Percentiles rank a stretch among this genome's conserved stretches.
Conservation (phyloP, 106 monocot species). For the Apostasia ramifera region DNA sequence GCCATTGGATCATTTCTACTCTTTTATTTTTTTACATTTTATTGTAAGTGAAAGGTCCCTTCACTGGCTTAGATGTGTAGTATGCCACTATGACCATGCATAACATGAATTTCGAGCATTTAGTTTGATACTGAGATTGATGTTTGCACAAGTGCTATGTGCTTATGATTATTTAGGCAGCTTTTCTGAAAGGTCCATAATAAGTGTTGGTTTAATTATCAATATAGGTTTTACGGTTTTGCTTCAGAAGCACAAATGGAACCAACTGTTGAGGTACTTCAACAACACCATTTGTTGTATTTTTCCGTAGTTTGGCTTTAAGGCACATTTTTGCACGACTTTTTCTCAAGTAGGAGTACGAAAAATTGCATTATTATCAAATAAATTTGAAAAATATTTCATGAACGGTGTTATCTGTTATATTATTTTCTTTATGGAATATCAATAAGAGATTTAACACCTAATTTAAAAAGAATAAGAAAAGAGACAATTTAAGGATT, state of each 20-base stretch:
- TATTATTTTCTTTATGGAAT: no score
- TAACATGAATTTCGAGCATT: not conserved
- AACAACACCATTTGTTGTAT: not conserved
- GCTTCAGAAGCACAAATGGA: constrained; percentile 83
- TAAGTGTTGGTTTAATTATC: not conserved
- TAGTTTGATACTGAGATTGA: no score
- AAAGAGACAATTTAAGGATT: no score
- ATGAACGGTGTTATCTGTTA: no score
- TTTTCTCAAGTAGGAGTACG: no score
- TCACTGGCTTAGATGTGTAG: not conserved
- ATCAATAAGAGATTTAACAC: no score
- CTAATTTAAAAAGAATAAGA: no score
- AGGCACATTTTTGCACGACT: no score
- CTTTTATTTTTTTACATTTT: not conserved
- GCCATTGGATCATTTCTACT: not conserved
- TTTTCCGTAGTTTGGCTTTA: no score
- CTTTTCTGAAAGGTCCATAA: not conserved
- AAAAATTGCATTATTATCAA: no score
- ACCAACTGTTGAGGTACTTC: constrained; percentile 80
- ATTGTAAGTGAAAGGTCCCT: not conserved
- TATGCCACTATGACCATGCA: not conserved
- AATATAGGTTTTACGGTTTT: constrained; percentile 80
- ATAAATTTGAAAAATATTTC: no score
- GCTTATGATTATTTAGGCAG: not conserved
- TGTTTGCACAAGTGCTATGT: no score